Conservation (phyloP, 257 asterid genomes). For the Gentiana straminea region DNA sequence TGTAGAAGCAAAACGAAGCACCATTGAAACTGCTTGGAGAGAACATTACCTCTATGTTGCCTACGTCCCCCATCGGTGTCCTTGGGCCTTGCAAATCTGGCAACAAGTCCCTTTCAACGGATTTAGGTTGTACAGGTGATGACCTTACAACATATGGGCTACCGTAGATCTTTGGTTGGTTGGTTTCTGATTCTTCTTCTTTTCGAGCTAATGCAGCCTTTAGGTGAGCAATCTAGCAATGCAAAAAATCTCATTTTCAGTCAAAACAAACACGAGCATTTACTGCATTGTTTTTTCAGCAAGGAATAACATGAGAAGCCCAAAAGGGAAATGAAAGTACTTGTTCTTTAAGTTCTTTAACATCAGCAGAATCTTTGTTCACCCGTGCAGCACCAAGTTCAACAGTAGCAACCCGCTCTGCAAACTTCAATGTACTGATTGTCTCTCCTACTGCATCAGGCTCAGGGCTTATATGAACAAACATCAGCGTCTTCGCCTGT, state of each 20-base stretch:
- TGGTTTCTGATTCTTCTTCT: conserved; percentile 38
- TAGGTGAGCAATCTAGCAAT: conserved; percentile 57
- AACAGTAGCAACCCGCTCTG: conserved; percentile 95
- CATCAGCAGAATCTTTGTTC: conserved; percentile 71
- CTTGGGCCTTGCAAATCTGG: conserved; percentile 40
- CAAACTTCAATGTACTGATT: conserved; percentile 90
- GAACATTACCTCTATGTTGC: conserved; percentile 62
- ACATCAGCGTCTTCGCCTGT: conserved; percentile 97
- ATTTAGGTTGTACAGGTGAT: conserved; percentile 29
- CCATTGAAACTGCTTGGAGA: background rate
- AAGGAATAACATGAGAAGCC: no score
- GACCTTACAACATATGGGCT: conserved; percentile 46
- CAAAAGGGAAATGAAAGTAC: conserved; percentile 18
- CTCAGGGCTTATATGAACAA: conserved; percentile 94
- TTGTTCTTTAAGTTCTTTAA: conserved; percentile 92
- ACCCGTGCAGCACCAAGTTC: conserved; percentile 98
- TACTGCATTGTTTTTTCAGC: background rate
- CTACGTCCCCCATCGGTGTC: conserved; percentile 93
- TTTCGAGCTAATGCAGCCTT: conserved; percentile 75
- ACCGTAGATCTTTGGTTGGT: conserved; percentile 36
- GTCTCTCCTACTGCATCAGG: conserved; percentile 90
- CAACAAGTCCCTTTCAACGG: conserved; percentile 33
- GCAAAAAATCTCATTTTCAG: conserved; percentile 1
- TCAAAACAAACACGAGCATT: background rate
- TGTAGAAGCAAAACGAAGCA: no score